Conservation (phyloP, 2,329 filamentous ascomycete genomes). For the Penicillium sp. region DNA sequence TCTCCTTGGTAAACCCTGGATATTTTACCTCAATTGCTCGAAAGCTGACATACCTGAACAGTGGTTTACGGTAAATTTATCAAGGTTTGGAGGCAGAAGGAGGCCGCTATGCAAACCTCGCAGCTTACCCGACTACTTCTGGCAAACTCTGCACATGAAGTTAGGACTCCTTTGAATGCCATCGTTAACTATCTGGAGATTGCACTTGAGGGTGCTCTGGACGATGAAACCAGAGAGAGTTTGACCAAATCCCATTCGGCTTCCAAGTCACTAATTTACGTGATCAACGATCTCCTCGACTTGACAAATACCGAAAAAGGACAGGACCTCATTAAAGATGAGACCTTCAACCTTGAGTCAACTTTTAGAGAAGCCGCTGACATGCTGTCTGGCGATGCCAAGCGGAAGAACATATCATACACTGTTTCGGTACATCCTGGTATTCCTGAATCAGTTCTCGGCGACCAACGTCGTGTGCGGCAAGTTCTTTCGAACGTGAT, state of each 20-base stretch:
- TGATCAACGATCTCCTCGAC: conserved; percentile 89
- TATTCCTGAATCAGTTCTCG: conserved; percentile 68
- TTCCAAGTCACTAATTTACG: conserved; percentile 88
- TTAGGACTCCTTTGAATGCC: conserved; percentile 84
- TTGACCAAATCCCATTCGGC: conserved; percentile 82
- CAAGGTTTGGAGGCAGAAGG: conserved; percentile 89
- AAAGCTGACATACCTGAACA: neutral
- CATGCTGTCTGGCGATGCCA: conserved; percentile 70
- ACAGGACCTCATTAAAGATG: conserved; percentile 73
- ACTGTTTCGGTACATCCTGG: conserved; percentile 66
- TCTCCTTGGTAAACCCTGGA: neutral
- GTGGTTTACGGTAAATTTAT: conserved; percentile 88
- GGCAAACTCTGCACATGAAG: conserved; percentile 88
- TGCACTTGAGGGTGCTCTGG: conserved; percentile 75
- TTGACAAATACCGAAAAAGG: conserved; percentile 86
- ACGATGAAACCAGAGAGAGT: conserved; percentile 81
- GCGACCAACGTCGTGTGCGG: conserved; percentile 76
- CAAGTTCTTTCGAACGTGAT: conserved; percentile 81
- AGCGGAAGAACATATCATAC: conserved; percentile 72
- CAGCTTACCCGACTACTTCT: conserved; percentile 75
- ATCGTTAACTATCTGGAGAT: conserved; percentile 96
- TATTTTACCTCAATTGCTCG: neutral
- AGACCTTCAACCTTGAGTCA: conserved; percentile 69
- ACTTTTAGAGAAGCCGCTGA: conserved; percentile 77
- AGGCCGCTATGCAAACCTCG: conserved; percentile 77